These are phyloP conservation scores for Pleurotus sapidus DNA, from an alignment of 768 basidiomycete species.

Conservation along the genomic window DNA sequence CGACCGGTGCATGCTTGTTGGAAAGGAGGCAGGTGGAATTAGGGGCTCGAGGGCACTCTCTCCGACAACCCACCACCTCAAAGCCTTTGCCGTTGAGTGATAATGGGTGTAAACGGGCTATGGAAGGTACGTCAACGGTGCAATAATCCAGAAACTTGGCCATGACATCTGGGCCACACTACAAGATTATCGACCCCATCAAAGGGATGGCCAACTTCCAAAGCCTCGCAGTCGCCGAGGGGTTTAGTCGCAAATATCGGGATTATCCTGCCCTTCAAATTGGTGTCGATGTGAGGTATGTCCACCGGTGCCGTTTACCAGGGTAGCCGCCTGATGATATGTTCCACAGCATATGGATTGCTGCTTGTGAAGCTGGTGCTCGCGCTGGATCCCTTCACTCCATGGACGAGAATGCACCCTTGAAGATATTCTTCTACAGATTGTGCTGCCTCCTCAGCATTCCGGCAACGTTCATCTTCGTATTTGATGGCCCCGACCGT, in stretches of 20 bases:
- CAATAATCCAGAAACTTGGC: background rate
- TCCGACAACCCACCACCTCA: background rate
- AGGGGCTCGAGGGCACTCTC: no score
- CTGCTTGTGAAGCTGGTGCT: conserved; percentile 12
- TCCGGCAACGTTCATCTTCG: conserved; percentile 40
- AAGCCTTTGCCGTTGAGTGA: background rate
- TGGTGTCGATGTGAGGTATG: conserved; percentile 35
- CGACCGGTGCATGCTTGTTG: background rate
- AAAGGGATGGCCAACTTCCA: conserved; percentile 28
- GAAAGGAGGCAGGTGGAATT: background rate
- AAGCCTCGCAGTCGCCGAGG: conserved; percentile 27
- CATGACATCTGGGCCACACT: background rate
- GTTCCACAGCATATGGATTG: background rate
- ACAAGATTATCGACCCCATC: conserved; percentile 31
- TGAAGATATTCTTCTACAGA: conserved; percentile 39
- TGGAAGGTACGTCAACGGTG: conserved; percentile 10
- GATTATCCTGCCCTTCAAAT: conserved; percentile 29
- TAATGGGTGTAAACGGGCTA: conserved; percentile 13
- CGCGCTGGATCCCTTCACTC: conserved; percentile 24
- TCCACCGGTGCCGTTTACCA: conserved; percentile 14
- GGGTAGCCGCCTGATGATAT: conserved; percentile 36
- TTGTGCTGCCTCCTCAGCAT: conserved; percentile 32
- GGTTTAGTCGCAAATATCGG: conserved; percentile 26
- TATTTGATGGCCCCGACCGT: conserved; percentile 45
- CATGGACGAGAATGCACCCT: conserved; percentile 37